These are phyloP conservation scores for Candolleomyces aberdarensis DNA, from an alignment of 768 basidiomycete species.

Conservation along the genomic window DNA sequence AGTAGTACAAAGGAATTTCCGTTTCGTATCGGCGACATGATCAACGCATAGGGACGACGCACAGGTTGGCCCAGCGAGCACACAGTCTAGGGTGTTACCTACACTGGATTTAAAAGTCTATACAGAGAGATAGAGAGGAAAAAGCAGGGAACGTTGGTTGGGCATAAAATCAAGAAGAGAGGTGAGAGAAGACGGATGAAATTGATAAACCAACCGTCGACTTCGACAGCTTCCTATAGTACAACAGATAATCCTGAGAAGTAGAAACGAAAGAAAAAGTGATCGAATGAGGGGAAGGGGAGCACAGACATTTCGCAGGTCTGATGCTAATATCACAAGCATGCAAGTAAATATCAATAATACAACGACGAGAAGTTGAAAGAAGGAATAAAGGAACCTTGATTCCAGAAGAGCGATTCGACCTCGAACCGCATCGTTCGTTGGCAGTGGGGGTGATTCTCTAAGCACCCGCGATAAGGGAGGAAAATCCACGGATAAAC, in stretches of 20 bases:
- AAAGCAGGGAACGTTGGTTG: neutral
- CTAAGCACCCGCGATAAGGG: neutral
- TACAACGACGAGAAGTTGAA: neutral
- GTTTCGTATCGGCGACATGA: neutral
- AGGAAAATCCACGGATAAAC: neutral
- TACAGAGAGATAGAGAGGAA: neutral
- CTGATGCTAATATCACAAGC: neutral
- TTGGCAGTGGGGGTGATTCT: too few relatives aligned
- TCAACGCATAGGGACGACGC: neutral
- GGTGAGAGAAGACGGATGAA: neutral
- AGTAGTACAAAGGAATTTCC: too few relatives aligned
- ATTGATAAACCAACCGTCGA: neutral
- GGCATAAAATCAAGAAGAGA: neutral
- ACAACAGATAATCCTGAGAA: neutral
- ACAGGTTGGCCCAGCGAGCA: neutral
- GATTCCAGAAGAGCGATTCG: neutral
- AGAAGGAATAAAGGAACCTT: neutral
- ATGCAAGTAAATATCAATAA: slow-evolving; percentile 3
- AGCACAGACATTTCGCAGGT: slow-evolving; percentile 3
- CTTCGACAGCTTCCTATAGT: neutral
- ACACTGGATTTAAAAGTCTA: slow-evolving; percentile 1
- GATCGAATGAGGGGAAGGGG: neutral
- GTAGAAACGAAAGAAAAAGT: neutral
- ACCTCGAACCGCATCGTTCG: neutral
- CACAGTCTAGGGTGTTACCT: neutral